Evolutionary conservation across 1,284 basidiomycete genomes (phyloP).

Genomic region (Phlebopus sp.): DNA sequence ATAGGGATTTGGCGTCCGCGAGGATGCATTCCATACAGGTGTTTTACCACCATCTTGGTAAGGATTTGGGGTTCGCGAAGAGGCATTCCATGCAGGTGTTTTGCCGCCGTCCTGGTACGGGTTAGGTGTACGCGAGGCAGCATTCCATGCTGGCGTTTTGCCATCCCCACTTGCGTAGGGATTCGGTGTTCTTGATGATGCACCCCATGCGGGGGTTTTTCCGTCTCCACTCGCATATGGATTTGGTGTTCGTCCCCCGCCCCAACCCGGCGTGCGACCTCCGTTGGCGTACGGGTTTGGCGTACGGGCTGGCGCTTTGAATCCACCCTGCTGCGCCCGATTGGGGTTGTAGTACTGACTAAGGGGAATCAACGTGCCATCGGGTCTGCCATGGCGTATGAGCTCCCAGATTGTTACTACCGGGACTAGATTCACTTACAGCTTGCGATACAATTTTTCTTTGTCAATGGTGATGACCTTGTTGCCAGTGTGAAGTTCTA

Average conservation of each 20-base stretch:
- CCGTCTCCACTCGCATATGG: conserved; percentile 52
- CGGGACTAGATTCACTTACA: conserved; percentile 52
- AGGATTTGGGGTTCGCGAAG: conserved; percentile 62
- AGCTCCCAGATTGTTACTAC: conserved; percentile 3
- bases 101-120: conserved; percentile 51
- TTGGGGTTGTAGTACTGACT: conserved; percentile 29
- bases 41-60: conserved; percentile 47
- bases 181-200: conserved; percentile 57
- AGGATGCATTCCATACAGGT: conserved; percentile 48
- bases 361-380: conserved; percentile 54
- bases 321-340: conserved; percentile 14
- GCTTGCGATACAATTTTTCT: conserved; percentile 72
- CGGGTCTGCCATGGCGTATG: conserved; percentile 38
- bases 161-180: conserved; percentile 54
- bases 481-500: conserved; percentile 90
- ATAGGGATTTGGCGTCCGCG: conserved; percentile 60
- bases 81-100: conserved; percentile 55
- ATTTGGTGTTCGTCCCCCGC: conserved; percentile 52
- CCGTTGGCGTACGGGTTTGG: conserved; percentile 37
- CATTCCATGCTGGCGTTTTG: conserved; percentile 60
- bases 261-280: conserved; percentile 42
- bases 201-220: conserved; percentile 63
- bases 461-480: conserved; percentile 89
- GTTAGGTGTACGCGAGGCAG: conserved; percentile 56
- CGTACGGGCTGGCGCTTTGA: conserved; percentile 34